Percentiles rank a stretch among this genome's conserved stretches.
Evolutionary conservation across 1,284 basidiomycete species (phyloP).

Genomic region (Afroboletus lepidellus): DNA sequence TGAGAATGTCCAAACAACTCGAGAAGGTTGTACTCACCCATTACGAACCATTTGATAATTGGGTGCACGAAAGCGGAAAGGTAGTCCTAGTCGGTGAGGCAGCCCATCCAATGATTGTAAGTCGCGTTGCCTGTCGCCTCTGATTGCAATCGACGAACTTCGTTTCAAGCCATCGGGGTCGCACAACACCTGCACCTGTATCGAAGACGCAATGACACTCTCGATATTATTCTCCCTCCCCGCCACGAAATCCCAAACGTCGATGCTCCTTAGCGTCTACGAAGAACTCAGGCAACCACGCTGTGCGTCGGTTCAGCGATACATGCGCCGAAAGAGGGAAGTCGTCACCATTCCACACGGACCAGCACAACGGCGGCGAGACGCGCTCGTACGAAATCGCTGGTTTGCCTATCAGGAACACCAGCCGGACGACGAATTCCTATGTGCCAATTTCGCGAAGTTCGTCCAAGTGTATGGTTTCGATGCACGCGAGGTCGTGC

Average conservation of each 20-base stretch:
- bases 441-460: constrained; percentile 40
- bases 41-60: constrained; percentile 39
- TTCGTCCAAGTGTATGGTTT: constrained; percentile 41
- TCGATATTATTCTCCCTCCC: constrained; percentile 48
- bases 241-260: constrained; percentile 38
- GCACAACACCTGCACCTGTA: constrained; percentile 37
- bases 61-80: constrained; percentile 48
- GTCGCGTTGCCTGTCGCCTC: constrained; percentile 6
- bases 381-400: constrained; percentile 36
- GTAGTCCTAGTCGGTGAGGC: constrained; percentile 52
- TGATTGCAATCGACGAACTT: background rate
- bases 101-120: constrained; percentile 49
- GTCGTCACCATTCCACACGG: constrained; percentile 41
- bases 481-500: constrained; percentile 41
- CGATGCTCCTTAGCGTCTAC: constrained; percentile 46
- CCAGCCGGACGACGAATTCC: constrained; percentile 38
- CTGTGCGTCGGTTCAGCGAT: constrained; percentile 36
- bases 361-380: constrained; percentile 40
- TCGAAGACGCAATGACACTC: constrained; percentile 56
- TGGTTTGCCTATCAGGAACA: constrained; percentile 31
- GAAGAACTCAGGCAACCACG: constrained; percentile 49
- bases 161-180: constrained; percentile 38
- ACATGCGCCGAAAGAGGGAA: constrained; percentile 42
- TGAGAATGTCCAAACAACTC: constrained; percentile 38
- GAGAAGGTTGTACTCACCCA: constrained; percentile 37